Evolutionary conservation across 1,284 basidiomycete species (phyloP).

Genomic region (Gymnopus androsaceus): DNA sequence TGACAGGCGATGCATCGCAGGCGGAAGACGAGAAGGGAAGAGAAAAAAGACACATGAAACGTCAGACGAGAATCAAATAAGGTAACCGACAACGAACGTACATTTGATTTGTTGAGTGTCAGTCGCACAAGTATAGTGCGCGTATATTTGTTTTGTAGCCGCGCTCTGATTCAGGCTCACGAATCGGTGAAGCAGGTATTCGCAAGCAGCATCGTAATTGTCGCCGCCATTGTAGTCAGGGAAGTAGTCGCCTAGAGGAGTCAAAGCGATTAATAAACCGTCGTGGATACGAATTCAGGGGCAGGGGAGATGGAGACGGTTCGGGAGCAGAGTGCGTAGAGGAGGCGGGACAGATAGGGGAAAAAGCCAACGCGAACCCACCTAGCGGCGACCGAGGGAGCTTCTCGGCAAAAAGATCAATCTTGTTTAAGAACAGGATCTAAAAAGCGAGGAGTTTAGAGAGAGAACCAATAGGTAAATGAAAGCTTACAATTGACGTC

Average conservation of each 20-base stretch:
- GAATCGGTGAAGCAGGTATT: constrained; percentile 85
- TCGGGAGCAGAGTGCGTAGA: constrained; percentile 19
- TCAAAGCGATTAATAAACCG: neutral
- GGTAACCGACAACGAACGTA: constrained; percentile 41
- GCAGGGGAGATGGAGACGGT: too few species aligned
- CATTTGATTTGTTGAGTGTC: constrained; percentile 89
- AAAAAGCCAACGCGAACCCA: constrained; percentile 50
- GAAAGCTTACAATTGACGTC: constrained; percentile 84
- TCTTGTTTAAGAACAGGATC: constrained; percentile 94
- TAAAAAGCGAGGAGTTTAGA: constrained; percentile 49
- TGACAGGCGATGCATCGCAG: too few species aligned
- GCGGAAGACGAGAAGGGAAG: too few species aligned
- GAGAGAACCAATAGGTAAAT: constrained; percentile 9
- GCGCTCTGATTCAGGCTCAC: constrained; percentile 87
- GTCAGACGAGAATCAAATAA: neutral
- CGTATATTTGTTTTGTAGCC: constrained; percentile 84
- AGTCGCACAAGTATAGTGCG: constrained; percentile 88
- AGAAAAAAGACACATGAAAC: neutral
- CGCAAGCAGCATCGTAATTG: constrained; percentile 85
- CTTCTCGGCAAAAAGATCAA: constrained; percentile 95
- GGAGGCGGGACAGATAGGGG: constrained; percentile 61
- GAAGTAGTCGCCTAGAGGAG: constrained; percentile 77
- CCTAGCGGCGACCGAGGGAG: constrained; percentile 82
- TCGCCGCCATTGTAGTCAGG: constrained; percentile 80
- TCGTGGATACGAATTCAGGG: too few species aligned